These are phyloP conservation scores for Zasmidium citrigriseum DNA, from an alignment of 2,329 filamentous ascomycete genomes.

Conservation along the genomic window DNA sequence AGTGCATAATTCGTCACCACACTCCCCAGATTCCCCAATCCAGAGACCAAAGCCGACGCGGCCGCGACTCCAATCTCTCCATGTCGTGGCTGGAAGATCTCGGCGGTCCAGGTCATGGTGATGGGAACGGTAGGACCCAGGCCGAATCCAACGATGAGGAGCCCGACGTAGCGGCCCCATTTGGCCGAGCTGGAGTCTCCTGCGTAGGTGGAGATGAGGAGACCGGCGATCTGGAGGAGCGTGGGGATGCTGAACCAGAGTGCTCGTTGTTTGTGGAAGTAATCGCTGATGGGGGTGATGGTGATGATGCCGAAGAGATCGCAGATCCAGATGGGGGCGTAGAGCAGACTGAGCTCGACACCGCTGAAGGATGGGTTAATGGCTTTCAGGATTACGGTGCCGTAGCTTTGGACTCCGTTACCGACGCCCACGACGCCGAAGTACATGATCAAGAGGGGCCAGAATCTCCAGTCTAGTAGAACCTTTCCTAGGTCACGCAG, in stretches of 20 bases:
- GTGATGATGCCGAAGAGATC: conserved; percentile 85
- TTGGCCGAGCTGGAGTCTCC: conserved; percentile 55
- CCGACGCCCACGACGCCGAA: conserved; percentile 92
- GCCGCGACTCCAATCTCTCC: conserved; percentile 89
- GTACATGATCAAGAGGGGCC: conserved; percentile 87
- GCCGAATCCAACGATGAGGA: conserved; percentile 88
- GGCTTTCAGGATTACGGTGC: conserved; percentile 78
- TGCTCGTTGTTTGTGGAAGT: conserved; percentile 77
- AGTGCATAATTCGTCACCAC: conserved; percentile 87
- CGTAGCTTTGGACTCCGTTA: conserved; percentile 86
- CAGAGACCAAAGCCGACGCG: conserved; percentile 81
- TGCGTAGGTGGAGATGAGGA: conserved; percentile 79
- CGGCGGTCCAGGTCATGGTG: conserved; percentile 90
- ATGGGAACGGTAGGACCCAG: conserved; percentile 89
- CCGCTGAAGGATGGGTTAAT: conserved; percentile 74
- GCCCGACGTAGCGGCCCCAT: conserved; percentile 84
- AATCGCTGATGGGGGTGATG: conserved; percentile 81
- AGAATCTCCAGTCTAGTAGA: conserved; percentile 82
- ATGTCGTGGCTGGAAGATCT: conserved; percentile 86
- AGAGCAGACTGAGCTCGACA: conserved; percentile 77
- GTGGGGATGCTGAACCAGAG: conserved; percentile 78
- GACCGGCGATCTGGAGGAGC: conserved; percentile 77
- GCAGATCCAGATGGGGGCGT: conserved; percentile 84
- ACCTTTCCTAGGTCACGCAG: conserved; percentile 69
- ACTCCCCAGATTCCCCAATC: conserved; percentile 81